A percentile compares a stretch with the other conserved stretches of the same genome.
Conservation (phyloP, 129 eudicot species). For the Lactuca sativa region DNA sequence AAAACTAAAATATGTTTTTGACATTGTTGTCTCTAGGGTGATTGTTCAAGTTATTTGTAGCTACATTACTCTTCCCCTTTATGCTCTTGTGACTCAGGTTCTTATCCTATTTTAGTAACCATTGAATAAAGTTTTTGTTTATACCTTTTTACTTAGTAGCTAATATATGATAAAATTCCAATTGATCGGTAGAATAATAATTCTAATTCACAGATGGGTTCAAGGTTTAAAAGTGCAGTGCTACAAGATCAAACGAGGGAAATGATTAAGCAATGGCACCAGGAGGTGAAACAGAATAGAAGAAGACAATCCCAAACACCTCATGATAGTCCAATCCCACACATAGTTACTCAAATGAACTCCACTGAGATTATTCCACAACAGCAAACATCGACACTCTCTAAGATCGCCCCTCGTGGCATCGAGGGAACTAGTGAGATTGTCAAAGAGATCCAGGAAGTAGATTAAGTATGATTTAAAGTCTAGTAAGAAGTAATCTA, state of each 20-base stretch:
- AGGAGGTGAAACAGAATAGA: slow-evolving; percentile 34
- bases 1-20: not conserved
- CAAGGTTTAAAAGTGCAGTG: slow-evolving; percentile 33
- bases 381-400: slow-evolving; percentile 1
- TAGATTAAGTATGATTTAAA: not conserved
- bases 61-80: slow-evolving; percentile 55
- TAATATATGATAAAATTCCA: not conserved
- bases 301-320: slow-evolving; percentile 26
- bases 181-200: not conserved
- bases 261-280: slow-evolving; percentile 46
- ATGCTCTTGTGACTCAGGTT: slow-evolving; percentile 56
- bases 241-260: slow-evolving; percentile 34
- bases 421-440: slow-evolving; percentile 1
- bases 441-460: slow-evolving; percentile 29
- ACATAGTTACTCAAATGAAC: slow-evolving; percentile 14
- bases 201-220: slow-evolving; percentile 46
- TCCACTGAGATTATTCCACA: slow-evolving; percentile 20
- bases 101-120: not conserved
- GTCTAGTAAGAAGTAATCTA: not conserved
- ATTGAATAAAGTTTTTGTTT: not conserved
- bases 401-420: slow-evolving; percentile 1
- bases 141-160: not conserved
- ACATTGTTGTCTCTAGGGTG: slow-evolving; percentile 32
- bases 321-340: slow-evolving; percentile 20
- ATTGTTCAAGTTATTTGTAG: slow-evolving; percentile 49